A percentile compares a stretch with the other conserved stretches of the same genome.
Evolutionary conservation across 495 filamentous ascomycete species (phyloP).

Genomic region (Penicillium atrosanguineum): DNA sequence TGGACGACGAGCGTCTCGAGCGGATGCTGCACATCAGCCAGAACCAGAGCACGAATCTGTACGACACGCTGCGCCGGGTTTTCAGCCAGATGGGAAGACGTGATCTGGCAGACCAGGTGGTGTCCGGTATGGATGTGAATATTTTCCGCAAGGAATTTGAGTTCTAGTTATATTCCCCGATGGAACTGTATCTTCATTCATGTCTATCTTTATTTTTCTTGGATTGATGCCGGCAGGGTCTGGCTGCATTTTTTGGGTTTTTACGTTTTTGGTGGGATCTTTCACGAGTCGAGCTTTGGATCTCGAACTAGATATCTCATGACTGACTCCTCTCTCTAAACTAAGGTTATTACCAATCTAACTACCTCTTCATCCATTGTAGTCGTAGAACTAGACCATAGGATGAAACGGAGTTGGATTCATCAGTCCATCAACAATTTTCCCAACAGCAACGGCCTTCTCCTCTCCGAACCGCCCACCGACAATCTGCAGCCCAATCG

Average conservation of each 20-base stretch:
- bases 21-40: conserved; percentile 71
- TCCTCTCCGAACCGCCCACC: too few species aligned
- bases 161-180: conserved; percentile 48
- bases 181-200: neutral
- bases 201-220: neutral
- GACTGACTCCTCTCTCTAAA: neutral
- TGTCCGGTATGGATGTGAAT: conserved; percentile 86
- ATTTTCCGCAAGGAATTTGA: conserved; percentile 80
- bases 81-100: conserved; percentile 91
- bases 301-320: neutral
- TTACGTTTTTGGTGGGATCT: conserved; percentile 3
- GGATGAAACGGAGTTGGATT: conserved; percentile 17
- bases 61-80: conserved; percentile 87
- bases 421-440: too few species aligned
- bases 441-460: too few species aligned
- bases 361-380: neutral
- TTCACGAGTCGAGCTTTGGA: neutral
- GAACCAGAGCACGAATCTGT: conserved; percentile 94
- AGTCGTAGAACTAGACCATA: neutral
- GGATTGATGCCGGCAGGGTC: conserved; percentile 13
- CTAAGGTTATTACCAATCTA: neutral
- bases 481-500: too few species aligned
- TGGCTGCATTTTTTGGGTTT: conserved; percentile 16
- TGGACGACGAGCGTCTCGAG: conserved; percentile 69
- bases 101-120: conserved; percentile 83